These are phyloP conservation scores for Fusarium sacchari DNA, from an alignment of 2,329 filamentous ascomycete species.

Conservation along the genomic window DNA sequence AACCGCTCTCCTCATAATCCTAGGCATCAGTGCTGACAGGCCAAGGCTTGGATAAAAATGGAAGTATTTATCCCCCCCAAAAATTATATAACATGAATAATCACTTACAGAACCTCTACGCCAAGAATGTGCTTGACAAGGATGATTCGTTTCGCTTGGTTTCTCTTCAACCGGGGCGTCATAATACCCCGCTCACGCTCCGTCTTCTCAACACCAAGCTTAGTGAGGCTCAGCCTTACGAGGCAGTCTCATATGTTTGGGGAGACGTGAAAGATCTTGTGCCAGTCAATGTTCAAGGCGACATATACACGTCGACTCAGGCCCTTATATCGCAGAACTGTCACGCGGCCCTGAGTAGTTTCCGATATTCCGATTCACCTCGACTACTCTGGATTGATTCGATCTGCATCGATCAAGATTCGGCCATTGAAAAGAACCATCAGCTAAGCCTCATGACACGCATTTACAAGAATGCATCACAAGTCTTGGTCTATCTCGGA, in stretches of 20 bases:
- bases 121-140: background rate
- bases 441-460: background rate
- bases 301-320: background rate
- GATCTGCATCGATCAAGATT: background rate
- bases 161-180: background rate
- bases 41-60: rapidly evolving
- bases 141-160: background rate
- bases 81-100: background rate
- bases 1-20: background rate
- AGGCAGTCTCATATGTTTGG: background rate
- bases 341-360: background rate
- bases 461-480: background rate
- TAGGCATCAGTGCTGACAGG: background rate
- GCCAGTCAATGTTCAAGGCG: background rate
- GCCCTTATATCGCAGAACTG: background rate
- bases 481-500: background rate
- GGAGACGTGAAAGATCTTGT: background rate
- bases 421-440: background rate
- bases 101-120: background rate
- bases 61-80: rapidly evolving
- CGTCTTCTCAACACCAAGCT: background rate
- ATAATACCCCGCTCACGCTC: background rate
- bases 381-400: background rate
- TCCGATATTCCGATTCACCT: background rate
- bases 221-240: background rate